These are phyloP conservation scores for Cladorrhinum samala DNA, from an alignment of 495 filamentous ascomycete species.

Conservation along the genomic window DNA sequence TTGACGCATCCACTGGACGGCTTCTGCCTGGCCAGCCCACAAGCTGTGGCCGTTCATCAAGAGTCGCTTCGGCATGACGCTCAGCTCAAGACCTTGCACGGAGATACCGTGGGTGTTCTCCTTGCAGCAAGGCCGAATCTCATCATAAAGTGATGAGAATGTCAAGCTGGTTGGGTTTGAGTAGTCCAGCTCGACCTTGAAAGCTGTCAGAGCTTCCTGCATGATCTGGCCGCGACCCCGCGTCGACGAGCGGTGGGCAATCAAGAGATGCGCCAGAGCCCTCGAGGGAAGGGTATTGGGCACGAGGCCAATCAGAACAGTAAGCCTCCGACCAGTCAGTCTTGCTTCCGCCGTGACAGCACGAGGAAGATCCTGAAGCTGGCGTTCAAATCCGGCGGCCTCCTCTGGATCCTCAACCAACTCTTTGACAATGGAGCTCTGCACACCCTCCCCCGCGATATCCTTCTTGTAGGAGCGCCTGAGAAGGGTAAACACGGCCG, in stretches of 20 bases:
- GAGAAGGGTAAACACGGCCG: neutral
- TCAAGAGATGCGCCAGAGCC: slow-evolving; percentile 2
- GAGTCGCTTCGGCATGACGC: neutral
- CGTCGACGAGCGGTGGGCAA: slow-evolving; percentile 9
- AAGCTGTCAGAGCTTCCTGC: neutral
- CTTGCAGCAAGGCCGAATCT: slow-evolving; percentile 4
- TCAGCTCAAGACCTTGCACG: neutral
- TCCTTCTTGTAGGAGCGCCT: neutral
- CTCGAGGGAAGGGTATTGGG: slow-evolving; percentile 10
- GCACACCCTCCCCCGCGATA: too few species aligned
- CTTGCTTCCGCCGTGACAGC: slow-evolving; percentile 9
- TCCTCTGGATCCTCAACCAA: slow-evolving; percentile 12
- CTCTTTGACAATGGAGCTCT: neutral
- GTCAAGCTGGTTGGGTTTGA: neutral
- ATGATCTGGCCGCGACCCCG: neutral
- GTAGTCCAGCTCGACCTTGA: slow-evolving; percentile 12
- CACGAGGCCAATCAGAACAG: slow-evolving; percentile 4
- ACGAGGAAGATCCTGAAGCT: slow-evolving; percentile 8
- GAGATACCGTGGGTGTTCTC: neutral
- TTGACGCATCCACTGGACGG: slow-evolving; percentile 55
- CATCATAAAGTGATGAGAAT: slow-evolving; percentile 1
- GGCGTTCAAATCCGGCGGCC: slow-evolving; percentile 9
- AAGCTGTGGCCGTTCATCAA: neutral
- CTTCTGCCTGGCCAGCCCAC: slow-evolving; percentile 19
- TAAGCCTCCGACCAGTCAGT: neutral